phyloP scores from a whole-genome alignment of 2,329 filamentous ascomycete species.

The Exserohilum turcica region DNA sequence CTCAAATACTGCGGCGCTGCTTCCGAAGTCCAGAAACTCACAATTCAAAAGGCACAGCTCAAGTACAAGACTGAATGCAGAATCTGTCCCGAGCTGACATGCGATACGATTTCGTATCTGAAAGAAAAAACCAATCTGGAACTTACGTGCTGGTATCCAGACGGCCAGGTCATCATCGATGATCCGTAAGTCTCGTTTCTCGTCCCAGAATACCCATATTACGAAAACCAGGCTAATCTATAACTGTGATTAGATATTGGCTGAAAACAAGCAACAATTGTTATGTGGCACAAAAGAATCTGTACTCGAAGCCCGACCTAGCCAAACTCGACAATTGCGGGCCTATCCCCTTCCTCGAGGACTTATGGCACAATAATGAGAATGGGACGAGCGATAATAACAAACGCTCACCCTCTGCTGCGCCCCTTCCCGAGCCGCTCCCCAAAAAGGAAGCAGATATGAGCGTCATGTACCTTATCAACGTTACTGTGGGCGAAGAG shows the following conservation, averaged over 20 bases:
- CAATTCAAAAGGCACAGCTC: slow-evolving; percentile 28
- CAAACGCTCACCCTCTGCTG: neutral
- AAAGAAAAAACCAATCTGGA: slow-evolving; percentile 34
- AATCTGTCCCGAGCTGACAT: slow-evolving; percentile 28
- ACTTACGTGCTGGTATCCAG: slow-evolving; percentile 36
- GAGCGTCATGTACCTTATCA: slow-evolving; percentile 30
- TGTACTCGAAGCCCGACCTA: slow-evolving; percentile 32
- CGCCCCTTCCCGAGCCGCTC: neutral
- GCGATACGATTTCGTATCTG: slow-evolving; percentile 31
- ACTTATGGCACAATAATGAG: slow-evolving; percentile 25
- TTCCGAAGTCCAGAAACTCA: slow-evolving; percentile 34
- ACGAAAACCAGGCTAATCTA: neutral
- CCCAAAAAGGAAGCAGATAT: neutral
- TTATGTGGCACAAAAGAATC: slow-evolving; percentile 34
- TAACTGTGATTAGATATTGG: slow-evolving; percentile 23
- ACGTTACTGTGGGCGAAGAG: slow-evolving; percentile 39
- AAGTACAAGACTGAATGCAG: slow-evolving; percentile 39
- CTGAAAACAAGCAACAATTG: slow-evolving; percentile 41
- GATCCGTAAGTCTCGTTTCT: slow-evolving; percentile 26
- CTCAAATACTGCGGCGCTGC: slow-evolving; percentile 34
- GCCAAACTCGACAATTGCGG: slow-evolving; percentile 36
- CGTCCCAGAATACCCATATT: neutral
- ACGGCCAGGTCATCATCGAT: slow-evolving; percentile 34
- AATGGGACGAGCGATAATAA: slow-evolving; percentile 31
- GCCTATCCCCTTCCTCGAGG: slow-evolving; percentile 35